A percentile compares a stretch with the other conserved stretches of the same genome.
Evolutionary conservation across 2,329 filamentous ascomycete species (phyloP).

Genomic region (Bisporella sp.): DNA sequence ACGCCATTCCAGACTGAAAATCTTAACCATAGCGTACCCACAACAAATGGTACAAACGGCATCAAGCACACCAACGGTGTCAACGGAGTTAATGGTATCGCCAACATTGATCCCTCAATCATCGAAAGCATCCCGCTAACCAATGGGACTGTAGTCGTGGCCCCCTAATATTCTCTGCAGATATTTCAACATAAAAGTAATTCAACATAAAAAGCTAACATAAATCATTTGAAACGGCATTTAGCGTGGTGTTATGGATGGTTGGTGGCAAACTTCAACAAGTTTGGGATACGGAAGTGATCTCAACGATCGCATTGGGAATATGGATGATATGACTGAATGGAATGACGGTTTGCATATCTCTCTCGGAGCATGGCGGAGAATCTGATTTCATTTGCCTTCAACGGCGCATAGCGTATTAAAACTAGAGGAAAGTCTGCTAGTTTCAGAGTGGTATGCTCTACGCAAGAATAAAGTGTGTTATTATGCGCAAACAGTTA

Average conservation of each 20-base stretch:
- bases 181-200: slow-evolving; percentile 26
- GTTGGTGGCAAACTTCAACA: slow-evolving; percentile 25
- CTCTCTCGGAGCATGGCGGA: neutral
- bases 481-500: too few species aligned
- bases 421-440: neutral
- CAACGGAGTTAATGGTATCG: too few species aligned
- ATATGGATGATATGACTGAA: neutral
- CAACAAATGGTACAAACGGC: slow-evolving; percentile 12
- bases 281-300: slow-evolving; percentile 25
- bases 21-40: slow-evolving; percentile 5
- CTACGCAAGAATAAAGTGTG: too few species aligned
- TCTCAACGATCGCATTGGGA: slow-evolving; percentile 22
- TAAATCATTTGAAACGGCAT: slow-evolving; percentile 22
- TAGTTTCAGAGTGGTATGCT: too few species aligned
- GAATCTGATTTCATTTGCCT: neutral
- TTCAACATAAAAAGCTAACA: slow-evolving; percentile 2
- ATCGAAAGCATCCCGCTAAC: too few species aligned
- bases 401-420: neutral
- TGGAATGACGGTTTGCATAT: neutral
- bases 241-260: slow-evolving; percentile 24
- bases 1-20: slow-evolving; percentile 23
- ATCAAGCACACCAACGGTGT: slow-evolving; percentile 3
- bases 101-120: too few species aligned
- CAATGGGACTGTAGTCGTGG: too few species aligned
- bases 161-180: neutral